Base-by-base conservation (phyloP, 345 rosid species). In the Populus euphratica region DNA sequence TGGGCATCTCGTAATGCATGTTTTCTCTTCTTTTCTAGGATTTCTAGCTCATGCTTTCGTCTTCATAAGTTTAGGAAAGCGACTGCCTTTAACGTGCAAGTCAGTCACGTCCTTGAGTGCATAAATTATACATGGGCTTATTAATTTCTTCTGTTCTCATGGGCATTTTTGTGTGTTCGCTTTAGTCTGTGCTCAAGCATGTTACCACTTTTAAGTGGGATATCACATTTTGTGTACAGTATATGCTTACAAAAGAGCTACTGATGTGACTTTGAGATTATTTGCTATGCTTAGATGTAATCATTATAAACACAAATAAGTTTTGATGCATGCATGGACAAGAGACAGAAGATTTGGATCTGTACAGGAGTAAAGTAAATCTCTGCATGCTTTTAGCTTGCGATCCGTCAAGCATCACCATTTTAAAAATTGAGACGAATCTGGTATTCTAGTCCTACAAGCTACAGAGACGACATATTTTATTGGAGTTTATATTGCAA, bases 251-350 rank as follows among this genome's bases (percentile, higher is more conserved):
- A 33, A 63, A 23, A 47, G 20, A 7, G 21, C 2, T 13, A n/a
- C 59, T 39, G 33, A 59, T 33, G 72, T 38, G 62, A 14, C 59
- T 56, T 18, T 31, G 41, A 27, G 44, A 61, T 70, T 73, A 33
- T 44, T 65, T 65, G 27, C 21, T 67, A 38, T n/a, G 47, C 27
- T 47, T 76, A 73, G 67, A 62, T 61, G 66, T 14, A 61, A 68
- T 77, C 25, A 5, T 23, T 23, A 10, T 59, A 23, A 59, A 23
- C 29, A 3, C 64, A 11, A 8, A 20, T 54, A 21, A n/a, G 61
- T 20, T 59, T 59, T 59, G 29, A n/a, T 23, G 23, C 29, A 4
- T 59, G 6, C 64, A 23, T 23, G 64, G 29, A 0, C 64, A 23
- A 59, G 64, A 59, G 29, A 23, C 64, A 23, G 3, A 23, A 59